These are phyloP conservation scores for Sapria himalayana DNA, from an alignment of 345 rosid genomes.

Conservation along the genomic window DNA sequence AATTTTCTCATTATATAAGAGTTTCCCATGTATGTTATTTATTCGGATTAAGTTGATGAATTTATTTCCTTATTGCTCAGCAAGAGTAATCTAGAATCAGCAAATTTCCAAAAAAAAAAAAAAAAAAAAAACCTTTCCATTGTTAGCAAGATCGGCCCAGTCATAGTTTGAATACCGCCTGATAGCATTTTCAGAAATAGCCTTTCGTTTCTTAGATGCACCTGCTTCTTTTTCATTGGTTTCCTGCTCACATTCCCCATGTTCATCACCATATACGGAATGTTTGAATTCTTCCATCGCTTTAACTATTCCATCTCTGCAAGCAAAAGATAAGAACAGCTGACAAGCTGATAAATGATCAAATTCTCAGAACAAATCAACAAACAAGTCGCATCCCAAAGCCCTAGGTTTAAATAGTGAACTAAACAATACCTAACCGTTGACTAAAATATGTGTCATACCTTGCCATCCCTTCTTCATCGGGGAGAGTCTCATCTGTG, in stretches of 20 bases:
- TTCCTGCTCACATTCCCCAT: constrained; percentile 23
- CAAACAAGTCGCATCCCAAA: no score
- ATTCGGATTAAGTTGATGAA: no score
- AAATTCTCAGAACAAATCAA: no score
- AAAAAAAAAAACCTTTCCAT: constrained; percentile 27
- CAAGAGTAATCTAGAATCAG: constrained; percentile 18
- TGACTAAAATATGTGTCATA: constrained; percentile 9
- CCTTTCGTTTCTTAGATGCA: constrained; percentile 49
- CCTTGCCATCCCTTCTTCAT: constrained; percentile 78
- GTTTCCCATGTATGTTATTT: no score
- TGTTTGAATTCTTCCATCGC: constrained; percentile 54
- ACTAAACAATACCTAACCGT: no score
- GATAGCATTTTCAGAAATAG: constrained; percentile 23
- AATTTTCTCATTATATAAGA: no score
- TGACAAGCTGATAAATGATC: background rate
- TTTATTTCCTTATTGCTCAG: no score
- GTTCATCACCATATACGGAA: constrained; percentile 50
- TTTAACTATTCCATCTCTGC: constrained; percentile 43
- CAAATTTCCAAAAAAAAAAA: background rate
- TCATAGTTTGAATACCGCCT: constrained; percentile 27
- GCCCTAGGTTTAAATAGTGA: no score
- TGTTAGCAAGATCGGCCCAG: constrained; percentile 56
- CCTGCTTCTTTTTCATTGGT: constrained; percentile 25
- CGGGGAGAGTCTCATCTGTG: constrained; percentile 64
- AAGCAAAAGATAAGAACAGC: constrained; percentile 4